Evolutionary conservation across 2,329 filamentous ascomycete species (phyloP).

Genomic region (Xylariaceae sp.): DNA sequence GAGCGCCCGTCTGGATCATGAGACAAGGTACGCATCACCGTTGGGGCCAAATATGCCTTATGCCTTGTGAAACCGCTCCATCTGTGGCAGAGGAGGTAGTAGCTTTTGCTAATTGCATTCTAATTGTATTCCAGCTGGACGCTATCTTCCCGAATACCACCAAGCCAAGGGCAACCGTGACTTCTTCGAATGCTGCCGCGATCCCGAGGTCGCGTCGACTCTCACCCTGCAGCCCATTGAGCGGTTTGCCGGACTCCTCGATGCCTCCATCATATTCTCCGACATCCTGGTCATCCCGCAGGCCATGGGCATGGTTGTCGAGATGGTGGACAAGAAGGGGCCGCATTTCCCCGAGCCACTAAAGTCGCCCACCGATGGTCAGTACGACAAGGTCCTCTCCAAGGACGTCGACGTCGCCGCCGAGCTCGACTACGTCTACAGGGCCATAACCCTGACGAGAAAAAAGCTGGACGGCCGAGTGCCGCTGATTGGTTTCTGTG

Average conservation of each 20-base stretch:
- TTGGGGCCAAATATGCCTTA: no score
- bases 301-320: conserved; percentile 96
- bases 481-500: conserved; percentile 92
- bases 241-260: conserved; percentile 81
- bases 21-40: conserved; percentile 78
- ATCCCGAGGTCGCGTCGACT: conserved; percentile 86
- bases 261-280: conserved; percentile 97
- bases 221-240: conserved; percentile 93
- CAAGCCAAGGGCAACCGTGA: conserved; percentile 84
- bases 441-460: conserved; percentile 85
- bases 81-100: no score
- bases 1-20: conserved; percentile 98
- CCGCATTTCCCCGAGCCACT: conserved; percentile 89
- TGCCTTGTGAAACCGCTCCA: no score
- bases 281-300: conserved; percentile 97
- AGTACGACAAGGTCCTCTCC: conserved; percentile 73
- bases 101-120: no score
- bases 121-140: conserved; percentile 79
- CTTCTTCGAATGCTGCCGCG: conserved; percentile 97
- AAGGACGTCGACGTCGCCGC: conserved; percentile 76
- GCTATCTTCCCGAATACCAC: conserved; percentile 97
- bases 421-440: conserved; percentile 91
- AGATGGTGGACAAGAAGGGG: conserved; percentile 97
- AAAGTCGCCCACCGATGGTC: conserved; percentile 69
- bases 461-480: conserved; percentile 84